phyloP scores from a whole-genome alignment of 371 early-diverging fungal genomes.

The Mortierella sp. region DNA sequence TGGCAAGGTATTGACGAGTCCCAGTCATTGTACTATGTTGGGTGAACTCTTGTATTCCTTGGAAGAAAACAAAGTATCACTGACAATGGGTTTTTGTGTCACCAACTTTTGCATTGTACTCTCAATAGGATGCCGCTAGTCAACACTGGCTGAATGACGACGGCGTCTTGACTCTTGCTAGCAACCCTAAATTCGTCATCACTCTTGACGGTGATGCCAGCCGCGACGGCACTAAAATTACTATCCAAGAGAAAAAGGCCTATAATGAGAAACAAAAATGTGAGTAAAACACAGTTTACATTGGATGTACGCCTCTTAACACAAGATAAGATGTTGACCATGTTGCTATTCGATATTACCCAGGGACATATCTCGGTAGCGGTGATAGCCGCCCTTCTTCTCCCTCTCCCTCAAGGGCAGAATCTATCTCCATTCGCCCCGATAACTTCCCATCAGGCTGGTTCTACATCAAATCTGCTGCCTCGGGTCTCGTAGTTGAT shows the following conservation, averaged over 20 bases:
- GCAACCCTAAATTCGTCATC: constrained; percentile 50
- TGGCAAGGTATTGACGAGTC: constrained; percentile 38
- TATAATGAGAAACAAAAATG: constrained; percentile 57
- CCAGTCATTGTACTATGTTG: background rate
- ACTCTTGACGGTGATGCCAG: constrained; percentile 52
- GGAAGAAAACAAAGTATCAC: background rate
- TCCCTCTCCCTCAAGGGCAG: constrained; percentile 51
- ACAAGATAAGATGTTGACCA: too few relatives aligned
- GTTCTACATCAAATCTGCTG: constrained; percentile 72
- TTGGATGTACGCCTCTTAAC: too few relatives aligned
- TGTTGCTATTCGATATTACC: background rate
- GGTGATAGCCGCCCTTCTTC: constrained; percentile 27
- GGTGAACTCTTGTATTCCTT: too few relatives aligned
- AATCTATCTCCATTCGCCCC: constrained; percentile 53
- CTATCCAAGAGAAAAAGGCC: constrained; percentile 53
- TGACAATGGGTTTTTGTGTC: background rate
- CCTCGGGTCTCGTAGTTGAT: constrained; percentile 61
- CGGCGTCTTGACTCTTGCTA: constrained; percentile 50
- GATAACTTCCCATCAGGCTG: constrained; percentile 68
- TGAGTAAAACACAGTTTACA: background rate
- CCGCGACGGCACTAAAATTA: constrained; percentile 51
- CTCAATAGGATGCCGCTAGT: constrained; percentile 42
- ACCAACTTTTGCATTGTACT: background rate
- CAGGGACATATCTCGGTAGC: constrained; percentile 37
- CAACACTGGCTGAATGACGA: constrained; percentile 55